These are phyloP conservation scores for Arabidopsis lyrata DNA, from an alignment of 441 rosid genomes.

Conservation along the genomic window DNA sequence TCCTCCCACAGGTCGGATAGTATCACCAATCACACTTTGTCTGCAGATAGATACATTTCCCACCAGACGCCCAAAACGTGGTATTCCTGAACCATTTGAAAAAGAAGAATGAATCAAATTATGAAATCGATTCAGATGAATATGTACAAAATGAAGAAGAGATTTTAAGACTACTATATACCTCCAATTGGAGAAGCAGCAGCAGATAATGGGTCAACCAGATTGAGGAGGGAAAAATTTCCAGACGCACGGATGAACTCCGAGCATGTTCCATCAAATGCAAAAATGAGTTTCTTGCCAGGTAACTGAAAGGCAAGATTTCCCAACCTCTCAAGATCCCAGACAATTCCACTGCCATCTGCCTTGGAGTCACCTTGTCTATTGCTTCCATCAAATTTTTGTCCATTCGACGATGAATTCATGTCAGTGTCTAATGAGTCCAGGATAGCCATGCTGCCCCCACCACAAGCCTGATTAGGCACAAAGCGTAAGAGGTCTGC, in stretches of 20 bases:
- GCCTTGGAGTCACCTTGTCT: slow-evolving; percentile 88
- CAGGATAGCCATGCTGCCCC: slow-evolving; percentile 99
- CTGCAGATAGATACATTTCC: slow-evolving; percentile 90
- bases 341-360: slow-evolving; percentile 98
- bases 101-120: slow-evolving; percentile 32
- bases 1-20: slow-evolving; percentile 94
- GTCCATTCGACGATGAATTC: slow-evolving; percentile 69
- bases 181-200: slow-evolving; percentile 99
- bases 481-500: slow-evolving; percentile 96
- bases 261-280: slow-evolving; percentile 96
- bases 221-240: slow-evolving; percentile 87
- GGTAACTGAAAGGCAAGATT: slow-evolving; percentile 91
- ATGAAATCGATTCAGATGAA: slow-evolving; percentile 18
- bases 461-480: slow-evolving; percentile 99
- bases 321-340: slow-evolving; percentile 97
- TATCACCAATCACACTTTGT: slow-evolving; percentile 95
- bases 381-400: slow-evolving; percentile 71
- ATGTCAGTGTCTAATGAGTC: slow-evolving; percentile 89
- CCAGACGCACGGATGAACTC: slow-evolving; percentile 92
- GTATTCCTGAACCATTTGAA: slow-evolving; percentile 73
- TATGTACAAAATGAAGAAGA: slow-evolving; percentile 24
- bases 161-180: slow-evolving; percentile 46
- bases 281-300: slow-evolving; percentile 99
- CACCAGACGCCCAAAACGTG: slow-evolving; percentile 93
- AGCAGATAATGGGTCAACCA: slow-evolving; percentile 99